Conservation (phyloP, 306 rosid species). For the Arachis stenosperma region DNA sequence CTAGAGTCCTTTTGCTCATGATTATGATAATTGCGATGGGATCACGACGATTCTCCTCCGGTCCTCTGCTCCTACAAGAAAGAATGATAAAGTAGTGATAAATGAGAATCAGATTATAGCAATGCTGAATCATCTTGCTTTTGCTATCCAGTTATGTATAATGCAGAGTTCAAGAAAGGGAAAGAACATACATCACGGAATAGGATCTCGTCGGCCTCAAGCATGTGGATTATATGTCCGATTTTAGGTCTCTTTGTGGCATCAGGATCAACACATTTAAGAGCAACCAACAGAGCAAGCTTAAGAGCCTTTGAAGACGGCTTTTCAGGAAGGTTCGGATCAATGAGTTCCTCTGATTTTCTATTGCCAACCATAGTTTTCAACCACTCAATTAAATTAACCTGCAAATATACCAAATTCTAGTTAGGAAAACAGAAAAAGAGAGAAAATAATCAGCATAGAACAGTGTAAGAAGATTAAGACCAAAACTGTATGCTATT, state of each 20-base stretch:
- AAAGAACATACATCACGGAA: conserved; percentile 65
- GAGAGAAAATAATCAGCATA: neutral
- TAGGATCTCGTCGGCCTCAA: conserved; percentile 87
- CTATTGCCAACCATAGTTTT: conserved; percentile 86
- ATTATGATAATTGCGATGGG: conserved; percentile 48
- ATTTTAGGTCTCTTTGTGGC: conserved; percentile 92
- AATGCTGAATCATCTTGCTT: conserved; percentile 19
- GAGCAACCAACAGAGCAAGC: conserved; percentile 86
- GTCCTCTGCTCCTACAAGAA: conserved; percentile 62
- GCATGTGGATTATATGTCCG: conserved; percentile 98
- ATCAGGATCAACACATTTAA: conserved; percentile 97
- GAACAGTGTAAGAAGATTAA: neutral
- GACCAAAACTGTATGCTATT: neutral
- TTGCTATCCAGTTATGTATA: conserved; percentile 1
- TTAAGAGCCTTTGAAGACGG: conserved; percentile 90
- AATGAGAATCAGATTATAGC: conserved; percentile 16
- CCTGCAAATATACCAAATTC: conserved; percentile 52
- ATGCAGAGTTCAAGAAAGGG: neutral
- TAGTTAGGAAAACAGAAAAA: conserved; percentile 21
- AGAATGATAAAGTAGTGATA: neutral
- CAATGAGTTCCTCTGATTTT: conserved; percentile 85
- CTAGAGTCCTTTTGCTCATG: conserved; percentile 51
- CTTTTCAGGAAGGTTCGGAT: conserved; percentile 81
- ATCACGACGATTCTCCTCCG: conserved; percentile 56
- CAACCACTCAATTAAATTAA: conserved; percentile 91